Base-by-base conservation (phyloP, 305 asterid genomes). In the Fraxinus floribunda region DNA sequence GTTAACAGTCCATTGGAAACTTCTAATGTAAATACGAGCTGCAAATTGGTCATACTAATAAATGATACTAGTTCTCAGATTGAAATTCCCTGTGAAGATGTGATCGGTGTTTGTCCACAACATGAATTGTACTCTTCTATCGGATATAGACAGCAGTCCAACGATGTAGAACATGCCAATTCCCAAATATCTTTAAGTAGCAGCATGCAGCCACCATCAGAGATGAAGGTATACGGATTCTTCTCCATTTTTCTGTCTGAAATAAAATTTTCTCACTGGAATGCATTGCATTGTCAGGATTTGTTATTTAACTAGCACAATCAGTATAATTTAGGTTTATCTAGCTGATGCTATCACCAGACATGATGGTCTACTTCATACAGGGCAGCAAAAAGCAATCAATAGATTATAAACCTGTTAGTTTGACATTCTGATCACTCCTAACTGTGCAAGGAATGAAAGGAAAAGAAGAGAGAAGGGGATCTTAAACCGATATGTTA, bases 81-180 rank as follows among this genome's bases (percentile, higher is more conserved):
- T 41, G 94, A 89, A 89, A 86, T 95, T 82, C 91, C 95, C 68
- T 95, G 98, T 85, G 10, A 68, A 22, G 97, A 94, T 83, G 90
- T 90, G 75, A 68, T 83, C 55, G 60, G 76, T 76, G 80, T 91
- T 88, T 92, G 90, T 87, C 78, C 90, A 52, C 83, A 88, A 79
- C 86, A 46, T 76, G 76, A 71, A 35, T 80, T 87, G 36, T 87
- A 87, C 83, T 84, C 91, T 16, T 79, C 91, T 80, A 83, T 84
- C 78, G 91, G 90, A 84, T 73, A 80, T 84, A 55, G 70, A 38
- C 84, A 84, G 68, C 85, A 77, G 79, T 44, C 82, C 79, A 84
- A 80, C 64, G 81, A 78, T 82, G 88, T 84, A 62, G 88, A 84
- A 79, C 78, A 74, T 85, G 80, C 75, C 22, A 85, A 83, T 36